These are phyloP conservation scores for Eutrema yunnanense DNA, from an alignment of 345 rosid genomes.

Conservation along the genomic window DNA sequence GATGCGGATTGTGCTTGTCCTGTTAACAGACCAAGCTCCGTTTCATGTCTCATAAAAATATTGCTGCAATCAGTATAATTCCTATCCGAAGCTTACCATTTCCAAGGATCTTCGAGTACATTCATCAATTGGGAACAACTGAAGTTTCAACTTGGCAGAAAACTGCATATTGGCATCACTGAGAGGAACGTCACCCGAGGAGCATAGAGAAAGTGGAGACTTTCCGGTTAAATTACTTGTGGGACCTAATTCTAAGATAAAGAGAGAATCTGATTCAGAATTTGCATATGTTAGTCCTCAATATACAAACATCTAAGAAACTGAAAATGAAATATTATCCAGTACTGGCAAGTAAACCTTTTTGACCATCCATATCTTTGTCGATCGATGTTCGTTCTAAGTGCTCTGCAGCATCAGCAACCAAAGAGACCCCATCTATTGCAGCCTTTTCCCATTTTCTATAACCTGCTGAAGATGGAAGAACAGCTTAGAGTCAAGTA, in stretches of 20 bases:
- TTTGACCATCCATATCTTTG: slow-evolving; percentile 49
- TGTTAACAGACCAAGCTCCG: slow-evolving; percentile 36
- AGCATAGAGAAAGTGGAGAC: slow-evolving; percentile 36
- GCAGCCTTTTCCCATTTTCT: slow-evolving; percentile 99
- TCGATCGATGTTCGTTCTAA: slow-evolving; percentile 60
- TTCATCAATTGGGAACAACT: slow-evolving; percentile 94
- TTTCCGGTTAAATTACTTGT: slow-evolving; percentile 46
- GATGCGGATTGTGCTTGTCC: slow-evolving; percentile 93
- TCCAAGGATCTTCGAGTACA: slow-evolving; percentile 78
- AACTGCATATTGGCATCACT: slow-evolving; percentile 42
- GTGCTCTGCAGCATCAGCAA: slow-evolving; percentile 99
- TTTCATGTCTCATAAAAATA: slow-evolving; percentile 3
- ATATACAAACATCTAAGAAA: slow-evolving; percentile 17
- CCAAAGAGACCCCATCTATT: slow-evolving; percentile 97
- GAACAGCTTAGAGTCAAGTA: slow-evolving; percentile 34
- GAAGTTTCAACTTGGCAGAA: slow-evolving; percentile 80
- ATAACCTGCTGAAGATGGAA: slow-evolving; percentile 57
- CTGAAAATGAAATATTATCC: slow-evolving; percentile 15
- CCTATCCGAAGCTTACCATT: slow-evolving; percentile 49
- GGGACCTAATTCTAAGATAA: slow-evolving; percentile 26
- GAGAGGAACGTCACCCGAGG: slow-evolving; percentile 44
- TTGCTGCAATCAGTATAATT: not conserved
- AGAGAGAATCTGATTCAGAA: slow-evolving; percentile 11
- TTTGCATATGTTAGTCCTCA: not conserved
- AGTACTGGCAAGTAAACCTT: slow-evolving; percentile 34